These are phyloP conservation scores for Neoascochyta sp. DNA, from an alignment of 2,329 filamentous ascomycete species.

Conservation along the genomic window DNA sequence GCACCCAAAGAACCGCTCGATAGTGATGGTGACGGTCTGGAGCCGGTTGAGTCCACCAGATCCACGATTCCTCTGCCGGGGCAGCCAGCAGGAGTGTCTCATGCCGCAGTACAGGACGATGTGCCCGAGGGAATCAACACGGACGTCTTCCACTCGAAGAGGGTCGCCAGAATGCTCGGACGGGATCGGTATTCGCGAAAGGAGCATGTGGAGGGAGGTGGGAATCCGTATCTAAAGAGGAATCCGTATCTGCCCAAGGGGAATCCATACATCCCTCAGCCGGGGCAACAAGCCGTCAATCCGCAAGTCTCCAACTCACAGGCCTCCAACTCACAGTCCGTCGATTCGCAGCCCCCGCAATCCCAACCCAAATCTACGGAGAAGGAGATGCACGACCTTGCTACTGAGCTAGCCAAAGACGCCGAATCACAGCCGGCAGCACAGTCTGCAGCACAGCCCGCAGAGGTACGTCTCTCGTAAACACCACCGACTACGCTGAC, in stretches of 20 bases:
- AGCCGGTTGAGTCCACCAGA: constrained; percentile 37
- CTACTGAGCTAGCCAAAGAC: constrained; percentile 47
- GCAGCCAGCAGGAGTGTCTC: constrained; percentile 30
- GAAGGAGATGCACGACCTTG: constrained; percentile 45
- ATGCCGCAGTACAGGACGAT: constrained; percentile 41
- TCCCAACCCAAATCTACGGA: constrained; percentile 17
- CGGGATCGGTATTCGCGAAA: constrained; percentile 40
- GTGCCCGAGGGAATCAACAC: constrained; percentile 57
- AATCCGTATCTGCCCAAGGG: too few species aligned
- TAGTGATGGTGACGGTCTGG: constrained; percentile 29
- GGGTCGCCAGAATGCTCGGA: constrained; percentile 55
- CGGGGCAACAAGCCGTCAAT: too few species aligned
- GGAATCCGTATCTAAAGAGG: too few species aligned
- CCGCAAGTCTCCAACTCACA: too few species aligned
- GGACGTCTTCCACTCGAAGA: constrained; percentile 59
- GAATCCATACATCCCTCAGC: too few species aligned
- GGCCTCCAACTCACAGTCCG: too few species aligned
- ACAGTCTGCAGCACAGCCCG: constrained; percentile 24
- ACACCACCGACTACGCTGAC: constrained; percentile 48
- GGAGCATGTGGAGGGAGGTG: too few species aligned
- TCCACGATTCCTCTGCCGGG: constrained; percentile 43
- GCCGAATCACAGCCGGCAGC: constrained; percentile 10
- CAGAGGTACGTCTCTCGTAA: constrained; percentile 23
- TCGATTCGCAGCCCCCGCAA: too few species aligned
- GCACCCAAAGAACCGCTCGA: constrained; percentile 36